Evolutionary conservation across 768 basidiomycete species (phyloP).

Genomic region (Leccinum fibrillosum): DNA sequence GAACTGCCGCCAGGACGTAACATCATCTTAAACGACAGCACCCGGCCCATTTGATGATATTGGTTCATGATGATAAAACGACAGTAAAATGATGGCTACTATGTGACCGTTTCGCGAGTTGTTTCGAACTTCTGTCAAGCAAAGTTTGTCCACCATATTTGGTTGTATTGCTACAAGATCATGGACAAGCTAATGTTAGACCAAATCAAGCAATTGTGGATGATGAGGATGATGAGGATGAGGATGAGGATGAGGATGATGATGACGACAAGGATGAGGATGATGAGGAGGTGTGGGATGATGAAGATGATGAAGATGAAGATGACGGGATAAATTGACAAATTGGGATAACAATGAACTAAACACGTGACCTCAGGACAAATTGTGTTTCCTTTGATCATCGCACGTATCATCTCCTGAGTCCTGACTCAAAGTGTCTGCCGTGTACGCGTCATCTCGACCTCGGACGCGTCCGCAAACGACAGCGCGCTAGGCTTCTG

Average conservation of each 20-base stretch:
- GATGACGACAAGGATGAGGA: neutral
- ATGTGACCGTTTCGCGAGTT: neutral
- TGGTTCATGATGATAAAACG: too few relatives aligned
- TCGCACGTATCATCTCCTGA: neutral
- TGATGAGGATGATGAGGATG: neutral
- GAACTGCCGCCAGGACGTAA: too few relatives aligned
- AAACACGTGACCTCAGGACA: neutral
- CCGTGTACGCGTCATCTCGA: conserved; percentile 50
- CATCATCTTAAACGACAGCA: too few relatives aligned
- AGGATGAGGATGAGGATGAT: too few relatives aligned
- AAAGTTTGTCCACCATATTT: too few relatives aligned
- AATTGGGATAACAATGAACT: neutral
- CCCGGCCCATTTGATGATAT: too few relatives aligned
- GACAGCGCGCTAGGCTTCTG: conserved; percentile 73
- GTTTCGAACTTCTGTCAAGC: too few relatives aligned
- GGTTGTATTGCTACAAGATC: too few relatives aligned
- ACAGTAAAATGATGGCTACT: too few relatives aligned
- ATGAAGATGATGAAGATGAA: neutral
- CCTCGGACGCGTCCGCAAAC: conserved; percentile 60
- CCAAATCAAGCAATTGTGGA: neutral
- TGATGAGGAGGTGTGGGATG: neutral
- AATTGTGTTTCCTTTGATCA: neutral
- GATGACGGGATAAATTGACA: neutral
- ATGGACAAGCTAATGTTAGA: neutral
- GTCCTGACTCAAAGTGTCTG: neutral